A percentile compares a stretch with the other conserved stretches of the same genome.
phyloP scores from a whole-genome alignment of 768 basidiomycete species.

The Cantharellus cinnabarinus region DNA sequence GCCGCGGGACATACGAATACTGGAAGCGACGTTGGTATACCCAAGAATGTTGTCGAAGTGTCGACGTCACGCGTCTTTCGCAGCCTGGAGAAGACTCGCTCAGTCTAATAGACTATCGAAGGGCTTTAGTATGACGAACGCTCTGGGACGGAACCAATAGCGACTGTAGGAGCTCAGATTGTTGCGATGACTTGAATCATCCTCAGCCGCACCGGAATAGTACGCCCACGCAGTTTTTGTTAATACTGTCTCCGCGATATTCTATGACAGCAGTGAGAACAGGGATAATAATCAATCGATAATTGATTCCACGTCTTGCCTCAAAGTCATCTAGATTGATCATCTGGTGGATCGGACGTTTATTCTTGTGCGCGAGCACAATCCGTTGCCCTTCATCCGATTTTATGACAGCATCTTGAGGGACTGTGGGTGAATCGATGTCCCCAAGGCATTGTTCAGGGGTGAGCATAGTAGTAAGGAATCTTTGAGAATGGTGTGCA shows the following conservation, averaged over 20 bases:
- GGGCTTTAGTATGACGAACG: conserved; percentile 3
- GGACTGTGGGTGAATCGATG: conserved; percentile 17
- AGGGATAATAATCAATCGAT: neutral
- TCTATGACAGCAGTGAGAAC: neutral
- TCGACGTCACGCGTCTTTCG: conserved; percentile 16
- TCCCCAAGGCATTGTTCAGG: conserved; percentile 15
- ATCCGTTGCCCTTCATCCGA: conserved; percentile 18
- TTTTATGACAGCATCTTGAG: conserved; percentile 5
- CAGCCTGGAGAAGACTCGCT: conserved; percentile 4
- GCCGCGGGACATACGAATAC: conserved; percentile 26
- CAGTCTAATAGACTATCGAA: neutral
- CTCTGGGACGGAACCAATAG: conserved; percentile 11
- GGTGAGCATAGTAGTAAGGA: conserved; percentile 16
- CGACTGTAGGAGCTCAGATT: conserved; percentile 3
- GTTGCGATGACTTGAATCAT: conserved; percentile 7
- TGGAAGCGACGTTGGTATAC: conserved; percentile 16
- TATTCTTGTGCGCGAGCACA: conserved; percentile 12
- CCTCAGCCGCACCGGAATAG: conserved; percentile 12
- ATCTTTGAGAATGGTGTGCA: conserved; percentile 15
- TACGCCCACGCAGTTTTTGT: conserved; percentile 20
- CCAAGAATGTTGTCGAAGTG: conserved; percentile 16
- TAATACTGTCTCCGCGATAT: conserved; percentile 18
- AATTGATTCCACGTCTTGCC: neutral
- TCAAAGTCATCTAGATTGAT: conserved; percentile 20
- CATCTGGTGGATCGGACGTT: conserved; percentile 16